These are phyloP conservation scores for Aspergillus sp. DNA, from an alignment of 2,329 filamentous ascomycete species.

Conservation along the genomic window DNA sequence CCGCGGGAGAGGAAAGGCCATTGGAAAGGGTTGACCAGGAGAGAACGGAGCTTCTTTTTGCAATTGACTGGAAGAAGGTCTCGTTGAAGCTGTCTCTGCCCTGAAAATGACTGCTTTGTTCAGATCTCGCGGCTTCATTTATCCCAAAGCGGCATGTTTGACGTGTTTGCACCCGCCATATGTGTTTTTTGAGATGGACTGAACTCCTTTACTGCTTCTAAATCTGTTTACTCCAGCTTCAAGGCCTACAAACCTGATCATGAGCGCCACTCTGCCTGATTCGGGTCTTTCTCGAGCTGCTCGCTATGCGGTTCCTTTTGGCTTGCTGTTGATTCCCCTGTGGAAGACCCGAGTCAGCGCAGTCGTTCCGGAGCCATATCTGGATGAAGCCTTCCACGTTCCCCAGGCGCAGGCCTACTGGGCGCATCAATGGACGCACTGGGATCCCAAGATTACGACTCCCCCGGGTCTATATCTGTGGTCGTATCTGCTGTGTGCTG, in stretches of 20 bases:
- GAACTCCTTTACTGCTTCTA: background rate
- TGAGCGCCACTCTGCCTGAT: constrained; percentile 23
- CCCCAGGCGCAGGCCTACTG: constrained; percentile 89
- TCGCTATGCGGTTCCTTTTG: constrained; percentile 30
- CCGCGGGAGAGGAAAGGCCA: constrained; percentile 55
- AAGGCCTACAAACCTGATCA: constrained; percentile 9
- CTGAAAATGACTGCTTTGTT: background rate
- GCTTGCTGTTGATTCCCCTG: constrained; percentile 24
- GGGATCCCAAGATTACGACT: constrained; percentile 97
- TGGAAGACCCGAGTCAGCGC: constrained; percentile 42
- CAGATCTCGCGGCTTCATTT: background rate
- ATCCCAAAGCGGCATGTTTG: constrained; percentile 19
- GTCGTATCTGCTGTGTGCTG: constrained; percentile 40
- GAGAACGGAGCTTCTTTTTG: too few relatives aligned
- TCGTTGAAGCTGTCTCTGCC: background rate
- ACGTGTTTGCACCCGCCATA: constrained; percentile 21
- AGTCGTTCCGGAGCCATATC: constrained; percentile 50
- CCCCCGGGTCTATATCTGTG: constrained; percentile 69
- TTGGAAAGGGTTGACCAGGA: constrained; percentile 16
- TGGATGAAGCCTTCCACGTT: constrained; percentile 56
- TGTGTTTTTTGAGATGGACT: constrained; percentile 1
- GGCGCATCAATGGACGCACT: constrained; percentile 60
- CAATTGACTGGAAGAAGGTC: too few relatives aligned
- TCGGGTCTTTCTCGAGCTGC: constrained; percentile 28
- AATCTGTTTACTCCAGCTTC: background rate